Conservation (phyloP, 2,329 filamentous ascomycete species). For the Stromatinia cepivora region DNA sequence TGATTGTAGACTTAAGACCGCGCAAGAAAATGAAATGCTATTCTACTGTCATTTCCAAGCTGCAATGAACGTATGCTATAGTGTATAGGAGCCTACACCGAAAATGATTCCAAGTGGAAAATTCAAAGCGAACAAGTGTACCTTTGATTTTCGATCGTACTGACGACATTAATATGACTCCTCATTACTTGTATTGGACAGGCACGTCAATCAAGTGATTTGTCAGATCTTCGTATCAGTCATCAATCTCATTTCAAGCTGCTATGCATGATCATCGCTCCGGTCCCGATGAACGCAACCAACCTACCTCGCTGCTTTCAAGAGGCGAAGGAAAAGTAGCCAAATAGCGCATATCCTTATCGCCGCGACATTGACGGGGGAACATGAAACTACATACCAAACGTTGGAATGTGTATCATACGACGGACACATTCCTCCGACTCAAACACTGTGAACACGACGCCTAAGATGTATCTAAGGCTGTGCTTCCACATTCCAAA, state of each 20-base stretch:
- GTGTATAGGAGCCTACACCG: no score
- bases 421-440: not conserved
- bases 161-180: no score
- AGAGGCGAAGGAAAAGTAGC: not conserved
- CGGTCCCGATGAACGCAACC: not conserved
- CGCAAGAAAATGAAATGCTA: no score
- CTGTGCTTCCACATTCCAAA: conserved; percentile 2
- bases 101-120: no score
- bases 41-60: no score
- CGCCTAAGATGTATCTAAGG: not conserved
- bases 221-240: not conserved
- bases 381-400: conserved; percentile 11
- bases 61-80: no score
- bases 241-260: not conserved
- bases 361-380: not conserved
- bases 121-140: no score
- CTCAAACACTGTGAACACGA: not conserved
- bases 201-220: no score
- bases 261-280: not conserved
- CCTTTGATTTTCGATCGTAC: no score
- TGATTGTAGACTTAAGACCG: no score
- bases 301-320: no score
- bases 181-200: no score
- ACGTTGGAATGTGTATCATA: not conserved
- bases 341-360: not conserved